Base-by-base conservation (phyloP, 352 stramenopile species). In the Thalassiosira ordinaria region DNA sequence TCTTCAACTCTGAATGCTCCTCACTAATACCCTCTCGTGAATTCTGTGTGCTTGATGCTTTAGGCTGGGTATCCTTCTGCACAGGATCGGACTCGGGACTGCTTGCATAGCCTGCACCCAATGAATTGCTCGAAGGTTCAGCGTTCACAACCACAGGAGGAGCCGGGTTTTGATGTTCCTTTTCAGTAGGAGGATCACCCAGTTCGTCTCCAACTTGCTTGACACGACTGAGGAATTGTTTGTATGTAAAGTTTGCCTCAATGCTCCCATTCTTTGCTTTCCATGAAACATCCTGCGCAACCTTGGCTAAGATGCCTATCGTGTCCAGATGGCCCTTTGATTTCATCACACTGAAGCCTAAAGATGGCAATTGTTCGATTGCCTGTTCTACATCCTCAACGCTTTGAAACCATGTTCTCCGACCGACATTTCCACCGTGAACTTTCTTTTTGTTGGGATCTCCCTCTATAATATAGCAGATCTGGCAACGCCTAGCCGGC, bases 391-490 rank as follows among this genome's bases (percentile, higher is more conserved):
- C 63, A 56, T 85, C 77, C 49, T 85, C 70, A 14, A 80, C 57
- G 61, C 67, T 79, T 63, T 83, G 75, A 60, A 79, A 79, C 51
- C 53, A 79, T n/a, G 51, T 83, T 27, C 59, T 39, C 22, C 81
- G 69, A 24, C 84, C 84, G 8, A 90, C 74, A 66, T 84, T 86
- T 14, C 80, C 80, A 18, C 73, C 78, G 18, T 84, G 79, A 0
- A 90, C 68, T 24, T 74, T 76, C 6, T 74, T 64, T 52, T 71
- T 84, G 29, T 84, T 82, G 20, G 70, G 61, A 60, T 85, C 76
- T 1, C 85, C 85, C 65, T 91, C 85, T 56, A 91, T 89, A 0
- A 91, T 82, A 57, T 88, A 91, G 14, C 64, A 81, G 20, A 91
- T 82, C 27, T 81, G 55, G 59, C 81, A 89, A 41, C 78, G 78